Evolutionary conservation across 306 rosid species (phyloP).

Genomic region (Lablab purpureus): DNA sequence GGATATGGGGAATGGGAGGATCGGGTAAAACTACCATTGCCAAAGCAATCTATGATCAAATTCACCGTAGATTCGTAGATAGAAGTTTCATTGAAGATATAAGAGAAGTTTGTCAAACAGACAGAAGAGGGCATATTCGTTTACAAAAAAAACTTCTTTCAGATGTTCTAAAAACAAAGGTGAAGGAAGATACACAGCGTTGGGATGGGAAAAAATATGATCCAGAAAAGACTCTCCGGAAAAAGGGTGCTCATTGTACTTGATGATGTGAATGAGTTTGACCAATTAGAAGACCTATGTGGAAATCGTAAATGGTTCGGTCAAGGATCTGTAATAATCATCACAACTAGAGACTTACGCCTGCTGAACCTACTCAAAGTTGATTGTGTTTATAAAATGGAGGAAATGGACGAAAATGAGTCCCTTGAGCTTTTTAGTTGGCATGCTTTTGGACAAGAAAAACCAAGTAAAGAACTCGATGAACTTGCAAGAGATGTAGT

Average conservation of each 20-base stretch:
- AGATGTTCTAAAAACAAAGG: background rate
- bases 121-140: background rate
- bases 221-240: background rate
- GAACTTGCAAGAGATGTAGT: background rate
- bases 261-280: background rate
- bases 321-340: constrained; percentile 35
- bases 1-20: constrained; percentile 46
- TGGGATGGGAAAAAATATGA: background rate
- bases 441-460: constrained; percentile 42
- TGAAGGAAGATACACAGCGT: background rate
- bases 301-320: constrained; percentile 26
- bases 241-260: background rate
- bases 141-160: background rate
- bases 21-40: constrained; percentile 42
- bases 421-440: constrained; percentile 32
- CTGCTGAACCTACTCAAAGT: background rate
- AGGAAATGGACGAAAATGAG: background rate
- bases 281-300: background rate
- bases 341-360: background rate
- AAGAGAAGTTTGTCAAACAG: background rate
- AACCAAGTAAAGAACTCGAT: background rate
- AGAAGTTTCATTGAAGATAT: background rate
- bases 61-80: background rate
- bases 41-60: background rate
- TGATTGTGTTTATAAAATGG: background rate